phyloP scores from a whole-genome alignment of 768 basidiomycete genomes.

The Agrocybe chaxingu region DNA sequence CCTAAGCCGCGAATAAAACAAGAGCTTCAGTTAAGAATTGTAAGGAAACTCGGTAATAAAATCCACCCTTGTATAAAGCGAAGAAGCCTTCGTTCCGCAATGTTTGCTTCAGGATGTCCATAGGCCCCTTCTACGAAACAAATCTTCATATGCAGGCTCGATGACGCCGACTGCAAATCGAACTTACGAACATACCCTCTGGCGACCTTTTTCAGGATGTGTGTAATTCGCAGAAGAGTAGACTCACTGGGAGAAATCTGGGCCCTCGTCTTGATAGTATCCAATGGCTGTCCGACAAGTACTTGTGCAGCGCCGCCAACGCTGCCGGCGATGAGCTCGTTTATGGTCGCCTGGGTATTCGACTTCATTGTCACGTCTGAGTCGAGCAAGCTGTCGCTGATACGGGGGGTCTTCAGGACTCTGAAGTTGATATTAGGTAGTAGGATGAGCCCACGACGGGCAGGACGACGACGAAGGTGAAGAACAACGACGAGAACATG shows the following conservation, averaged over 20 bases:
- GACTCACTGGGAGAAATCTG: conserved; percentile 79
- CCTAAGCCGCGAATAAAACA: conserved; percentile 38
- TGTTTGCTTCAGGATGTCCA: conserved; percentile 86
- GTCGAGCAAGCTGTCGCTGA: neutral
- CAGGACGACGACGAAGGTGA: neutral
- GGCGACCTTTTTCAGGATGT: conserved; percentile 1
- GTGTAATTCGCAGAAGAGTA: neutral
- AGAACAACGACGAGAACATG: neutral
- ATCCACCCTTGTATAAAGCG: conserved; percentile 88
- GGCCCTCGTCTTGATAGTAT: conserved; percentile 86
- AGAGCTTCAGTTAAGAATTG: too few species aligned
- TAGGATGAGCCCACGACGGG: neutral
- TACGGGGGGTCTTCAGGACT: neutral
- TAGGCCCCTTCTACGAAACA: conserved; percentile 73
- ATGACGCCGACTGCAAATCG: neutral
- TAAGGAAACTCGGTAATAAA: too few species aligned
- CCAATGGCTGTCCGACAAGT: conserved; percentile 88
- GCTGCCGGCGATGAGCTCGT: conserved; percentile 86
- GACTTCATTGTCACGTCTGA: conserved; percentile 10
- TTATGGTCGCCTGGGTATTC: conserved; percentile 52
- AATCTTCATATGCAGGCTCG: neutral
- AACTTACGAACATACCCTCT: conserved; percentile 88
- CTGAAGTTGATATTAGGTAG: too few species aligned
- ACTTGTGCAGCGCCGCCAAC: conserved; percentile 95
- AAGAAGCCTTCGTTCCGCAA: conserved; percentile 86